Conservation (phyloP, 2,329 filamentous ascomycete species). For the Zymoseptoria ardabiliae region DNA sequence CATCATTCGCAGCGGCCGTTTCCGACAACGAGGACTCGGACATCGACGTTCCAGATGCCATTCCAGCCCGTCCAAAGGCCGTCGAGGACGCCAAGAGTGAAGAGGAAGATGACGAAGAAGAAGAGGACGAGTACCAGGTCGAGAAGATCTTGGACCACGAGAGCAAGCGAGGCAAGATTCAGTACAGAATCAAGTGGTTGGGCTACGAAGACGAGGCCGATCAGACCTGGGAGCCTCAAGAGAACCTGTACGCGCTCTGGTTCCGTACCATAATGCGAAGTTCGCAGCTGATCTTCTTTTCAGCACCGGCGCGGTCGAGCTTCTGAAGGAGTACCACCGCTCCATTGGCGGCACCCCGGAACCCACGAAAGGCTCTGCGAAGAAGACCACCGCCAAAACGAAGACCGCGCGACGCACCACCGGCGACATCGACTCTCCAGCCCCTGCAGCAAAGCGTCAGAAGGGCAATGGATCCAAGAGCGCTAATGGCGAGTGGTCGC, state of each 20-base stretch:
- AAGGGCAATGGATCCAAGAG: conserved; percentile 25
- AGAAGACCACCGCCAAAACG: conserved; percentile 15
- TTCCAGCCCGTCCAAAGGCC: conserved; percentile 21
- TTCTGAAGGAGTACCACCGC: conserved; percentile 58
- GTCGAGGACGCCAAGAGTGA: conserved; percentile 24
- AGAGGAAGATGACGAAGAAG: conserved; percentile 38
- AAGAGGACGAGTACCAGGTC: conserved; percentile 58
- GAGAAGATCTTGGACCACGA: conserved; percentile 65
- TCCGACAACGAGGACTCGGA: conserved; percentile 31
- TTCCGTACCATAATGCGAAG: neutral
- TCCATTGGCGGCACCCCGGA: conserved; percentile 55
- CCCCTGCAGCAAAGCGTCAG: conserved; percentile 20
- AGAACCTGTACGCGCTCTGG: conserved; percentile 52
- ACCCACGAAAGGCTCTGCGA: conserved; percentile 29
- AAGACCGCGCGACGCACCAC: conserved; percentile 17
- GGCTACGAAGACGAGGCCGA: conserved; percentile 65
- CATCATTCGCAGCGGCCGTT: conserved; percentile 29
- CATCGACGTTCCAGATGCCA: conserved; percentile 26
- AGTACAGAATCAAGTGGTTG: conserved; percentile 73
- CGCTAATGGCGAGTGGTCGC: conserved; percentile 46
- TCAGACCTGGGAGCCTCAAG: conserved; percentile 71
- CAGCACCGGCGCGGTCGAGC: conserved; percentile 37
- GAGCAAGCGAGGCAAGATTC: conserved; percentile 48
- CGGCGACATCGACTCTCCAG: conserved; percentile 21
- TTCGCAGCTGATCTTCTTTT: conserved; percentile 1